Conservation (phyloP, 2,329 filamentous ascomycete genomes). For the Incumbomyces lentus region DNA sequence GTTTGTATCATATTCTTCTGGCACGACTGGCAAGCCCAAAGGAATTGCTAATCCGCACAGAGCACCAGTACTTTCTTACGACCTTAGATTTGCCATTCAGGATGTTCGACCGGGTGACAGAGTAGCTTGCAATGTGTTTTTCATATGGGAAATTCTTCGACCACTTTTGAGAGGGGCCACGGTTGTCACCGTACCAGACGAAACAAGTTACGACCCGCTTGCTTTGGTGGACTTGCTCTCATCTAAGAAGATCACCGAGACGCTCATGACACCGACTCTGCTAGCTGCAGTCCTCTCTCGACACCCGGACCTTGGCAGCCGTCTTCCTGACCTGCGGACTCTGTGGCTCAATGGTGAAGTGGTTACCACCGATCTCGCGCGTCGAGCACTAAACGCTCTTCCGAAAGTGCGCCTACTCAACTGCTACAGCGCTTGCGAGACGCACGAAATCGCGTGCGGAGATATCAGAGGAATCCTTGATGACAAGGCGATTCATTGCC, state of each 20-base stretch:
- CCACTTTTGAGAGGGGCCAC: slow-evolving; percentile 67
- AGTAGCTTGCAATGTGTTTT: slow-evolving; percentile 82
- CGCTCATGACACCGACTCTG: slow-evolving; percentile 72
- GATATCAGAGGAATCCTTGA: slow-evolving; percentile 60
- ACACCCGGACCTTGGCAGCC: slow-evolving; percentile 53
- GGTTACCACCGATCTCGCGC: slow-evolving; percentile 65
- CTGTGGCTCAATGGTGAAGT: slow-evolving; percentile 78
- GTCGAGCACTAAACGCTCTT: slow-evolving; percentile 55
- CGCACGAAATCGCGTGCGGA: slow-evolving; percentile 68
- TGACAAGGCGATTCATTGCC: slow-evolving; percentile 56
- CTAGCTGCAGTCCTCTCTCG: slow-evolving; percentile 63
- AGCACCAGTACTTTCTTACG: slow-evolving; percentile 63
- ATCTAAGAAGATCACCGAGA: slow-evolving; percentile 60
- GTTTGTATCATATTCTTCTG: slow-evolving; percentile 73
- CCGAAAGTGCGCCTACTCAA: slow-evolving; percentile 63
- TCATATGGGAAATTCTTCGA: slow-evolving; percentile 74
- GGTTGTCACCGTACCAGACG: slow-evolving; percentile 63
- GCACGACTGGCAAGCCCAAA: slow-evolving; percentile 69
- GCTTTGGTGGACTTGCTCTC: slow-evolving; percentile 62
- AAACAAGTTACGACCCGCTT: slow-evolving; percentile 66
- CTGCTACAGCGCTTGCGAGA: slow-evolving; percentile 74
- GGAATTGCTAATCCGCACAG: slow-evolving; percentile 71
- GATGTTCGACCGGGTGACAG: slow-evolving; percentile 62
- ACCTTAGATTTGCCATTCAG: slow-evolving; percentile 59
- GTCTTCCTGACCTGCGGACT: slow-evolving; percentile 56